phyloP scores from a whole-genome alignment of 257 asterid species.

The Oldenlandia corymbosa region DNA sequence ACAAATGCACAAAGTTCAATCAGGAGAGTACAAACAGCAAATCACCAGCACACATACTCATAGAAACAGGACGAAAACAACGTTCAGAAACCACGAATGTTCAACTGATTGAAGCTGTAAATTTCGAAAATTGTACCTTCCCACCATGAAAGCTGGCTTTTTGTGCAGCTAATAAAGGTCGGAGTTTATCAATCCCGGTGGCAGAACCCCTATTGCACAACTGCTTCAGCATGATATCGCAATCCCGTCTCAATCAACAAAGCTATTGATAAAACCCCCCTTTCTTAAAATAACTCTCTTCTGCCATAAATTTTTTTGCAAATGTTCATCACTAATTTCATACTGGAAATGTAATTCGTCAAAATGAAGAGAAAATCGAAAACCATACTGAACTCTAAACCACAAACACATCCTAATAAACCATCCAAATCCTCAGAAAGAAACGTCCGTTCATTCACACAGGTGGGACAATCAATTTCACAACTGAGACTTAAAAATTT shows the following conservation, averaged over 20 bases:
- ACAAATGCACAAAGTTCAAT: neutral
- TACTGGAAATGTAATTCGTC: too few relatives aligned
- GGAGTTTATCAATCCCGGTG: constrained; percentile 31
- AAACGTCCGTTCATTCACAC: too few relatives aligned
- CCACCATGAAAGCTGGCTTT: constrained; percentile 40
- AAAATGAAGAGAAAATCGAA: too few relatives aligned
- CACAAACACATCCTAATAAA: too few relatives aligned
- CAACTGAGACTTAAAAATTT: too few relatives aligned
- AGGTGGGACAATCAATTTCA: too few relatives aligned
- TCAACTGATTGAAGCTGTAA: neutral
- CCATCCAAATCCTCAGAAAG: too few relatives aligned
- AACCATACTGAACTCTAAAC: too few relatives aligned
- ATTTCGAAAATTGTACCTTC: constrained; percentile 30
- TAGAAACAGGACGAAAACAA: neutral
- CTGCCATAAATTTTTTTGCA: too few relatives aligned
- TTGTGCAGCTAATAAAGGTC: constrained; percentile 35
- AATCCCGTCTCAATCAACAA: constrained; percentile 3
- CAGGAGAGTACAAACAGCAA: neutral
- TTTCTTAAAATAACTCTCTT: too few relatives aligned
- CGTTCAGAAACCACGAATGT: neutral
- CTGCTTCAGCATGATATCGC: constrained; percentile 49
- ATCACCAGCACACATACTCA: neutral
- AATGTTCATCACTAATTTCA: too few relatives aligned
- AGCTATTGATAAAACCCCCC: neutral
- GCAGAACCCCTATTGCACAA: constrained; percentile 31